A percentile compares a stretch with the other conserved stretches of the same genome.
Conservation (phyloP, 192 early-diverging fungal species). For the Obelidium mucronatum region DNA sequence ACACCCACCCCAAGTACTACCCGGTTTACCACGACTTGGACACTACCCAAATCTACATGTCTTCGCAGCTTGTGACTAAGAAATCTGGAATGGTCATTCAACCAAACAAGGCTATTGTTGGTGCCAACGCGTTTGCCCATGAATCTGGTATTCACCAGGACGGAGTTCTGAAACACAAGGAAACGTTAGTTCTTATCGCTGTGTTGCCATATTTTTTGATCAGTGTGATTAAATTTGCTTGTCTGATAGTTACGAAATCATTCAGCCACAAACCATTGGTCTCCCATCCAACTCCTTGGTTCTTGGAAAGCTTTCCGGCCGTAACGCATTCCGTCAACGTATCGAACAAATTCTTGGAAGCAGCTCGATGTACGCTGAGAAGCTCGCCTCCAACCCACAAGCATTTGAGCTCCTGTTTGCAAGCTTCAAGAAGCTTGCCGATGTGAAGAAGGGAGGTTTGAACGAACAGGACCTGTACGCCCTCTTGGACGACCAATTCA, state of each 20-base stretch:
- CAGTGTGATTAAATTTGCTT: not conserved
- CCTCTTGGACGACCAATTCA: slow-evolving; percentile 79
- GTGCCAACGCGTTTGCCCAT: slow-evolving; percentile 95
- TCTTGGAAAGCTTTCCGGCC: slow-evolving; percentile 96
- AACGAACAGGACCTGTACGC: slow-evolving; percentile 91
- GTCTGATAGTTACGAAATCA: slow-evolving; percentile 83
- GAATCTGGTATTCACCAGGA: slow-evolving; percentile 99
- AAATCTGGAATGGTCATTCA: slow-evolving; percentile 96
- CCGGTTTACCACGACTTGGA: slow-evolving; percentile 92
- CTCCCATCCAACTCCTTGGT: slow-evolving; percentile 85
- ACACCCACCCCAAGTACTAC: slow-evolving; percentile 89
- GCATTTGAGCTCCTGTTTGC: slow-evolving; percentile 84
- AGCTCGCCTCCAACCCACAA: slow-evolving; percentile 57
- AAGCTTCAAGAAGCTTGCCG: slow-evolving; percentile 92
- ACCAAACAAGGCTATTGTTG: slow-evolving; percentile 98
- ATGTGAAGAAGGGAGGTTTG: slow-evolving; percentile 80
- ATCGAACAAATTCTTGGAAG: slow-evolving; percentile 79
- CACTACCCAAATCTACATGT: slow-evolving; percentile 84
- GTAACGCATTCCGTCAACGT: slow-evolving; percentile 88
- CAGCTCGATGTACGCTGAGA: slow-evolving; percentile 56
- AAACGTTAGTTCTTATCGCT: slow-evolving; percentile 62
- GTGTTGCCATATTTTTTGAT: not conserved
- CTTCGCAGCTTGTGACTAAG: slow-evolving; percentile 88
- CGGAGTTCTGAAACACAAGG: slow-evolving; percentile 95
- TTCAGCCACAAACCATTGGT: slow-evolving; percentile 90